These are phyloP conservation scores for Rheum nobile DNA, from an alignment of 148 eudicot genomes.

Conservation along the genomic window DNA sequence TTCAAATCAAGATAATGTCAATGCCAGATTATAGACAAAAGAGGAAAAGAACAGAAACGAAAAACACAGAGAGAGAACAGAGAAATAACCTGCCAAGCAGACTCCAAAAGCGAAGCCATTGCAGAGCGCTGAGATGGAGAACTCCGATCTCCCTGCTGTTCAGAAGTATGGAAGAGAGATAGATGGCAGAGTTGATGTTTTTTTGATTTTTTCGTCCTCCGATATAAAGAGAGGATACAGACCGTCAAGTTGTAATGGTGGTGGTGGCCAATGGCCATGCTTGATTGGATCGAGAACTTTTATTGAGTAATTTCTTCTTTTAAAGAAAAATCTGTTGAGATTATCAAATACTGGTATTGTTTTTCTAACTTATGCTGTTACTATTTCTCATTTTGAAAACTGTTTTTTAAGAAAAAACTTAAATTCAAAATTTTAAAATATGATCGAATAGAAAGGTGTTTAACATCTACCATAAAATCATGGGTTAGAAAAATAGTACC, in stretches of 20 bases:
- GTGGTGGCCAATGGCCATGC: neutral
- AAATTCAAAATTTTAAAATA: too few relatives aligned
- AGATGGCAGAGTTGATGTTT: conserved; percentile 8
- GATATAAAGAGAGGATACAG: neutral
- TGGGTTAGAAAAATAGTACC: too few relatives aligned
- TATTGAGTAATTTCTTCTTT: neutral
- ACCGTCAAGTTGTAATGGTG: neutral
- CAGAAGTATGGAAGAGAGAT: conserved; percentile 1
- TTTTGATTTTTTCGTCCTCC: neutral
- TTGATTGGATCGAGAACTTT: neutral
- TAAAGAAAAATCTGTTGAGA: too few relatives aligned
- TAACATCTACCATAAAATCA: too few relatives aligned
- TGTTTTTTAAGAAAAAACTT: too few relatives aligned
- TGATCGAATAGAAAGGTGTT: too few relatives aligned
- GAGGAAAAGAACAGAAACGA: neutral
- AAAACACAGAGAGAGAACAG: neutral
- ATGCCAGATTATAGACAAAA: neutral
- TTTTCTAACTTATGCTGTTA: too few relatives aligned
- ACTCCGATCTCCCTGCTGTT: conserved; percentile 11
- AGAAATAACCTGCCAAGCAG: conserved; percentile 53
- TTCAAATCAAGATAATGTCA: neutral
- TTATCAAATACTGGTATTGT: too few relatives aligned
- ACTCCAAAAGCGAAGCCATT: conserved; percentile 54
- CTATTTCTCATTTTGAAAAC: too few relatives aligned
- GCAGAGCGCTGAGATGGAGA: conserved; percentile 6